These are phyloP conservation scores for Prunus yedoensis DNA, from an alignment of 331 rosid species.

Conservation along the genomic window DNA sequence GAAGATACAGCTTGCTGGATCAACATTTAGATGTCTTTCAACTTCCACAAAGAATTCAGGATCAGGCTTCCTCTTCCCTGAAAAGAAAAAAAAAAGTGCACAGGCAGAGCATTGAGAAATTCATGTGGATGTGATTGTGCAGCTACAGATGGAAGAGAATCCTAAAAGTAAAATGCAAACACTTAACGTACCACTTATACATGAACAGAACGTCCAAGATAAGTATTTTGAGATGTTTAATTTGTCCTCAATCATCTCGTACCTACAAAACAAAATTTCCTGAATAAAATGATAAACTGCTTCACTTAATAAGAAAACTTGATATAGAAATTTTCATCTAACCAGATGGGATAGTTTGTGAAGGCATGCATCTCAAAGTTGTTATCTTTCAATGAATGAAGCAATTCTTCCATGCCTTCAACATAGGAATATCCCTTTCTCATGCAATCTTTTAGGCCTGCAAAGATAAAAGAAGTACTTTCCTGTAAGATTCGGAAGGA, in stretches of 20 bases:
- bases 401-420: conserved; percentile 77
- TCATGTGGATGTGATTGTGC: background rate
- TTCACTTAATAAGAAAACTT: conserved; percentile 24
- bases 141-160: conserved; percentile 8
- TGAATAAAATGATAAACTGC: conserved; percentile 7
- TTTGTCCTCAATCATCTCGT: conserved; percentile 78
- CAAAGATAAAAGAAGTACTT: background rate
- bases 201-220: conserved; percentile 96
- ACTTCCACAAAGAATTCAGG: conserved; percentile 66
- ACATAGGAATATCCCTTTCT: conserved; percentile 67
- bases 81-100: conserved; percentile 8
- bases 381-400: conserved; percentile 55
- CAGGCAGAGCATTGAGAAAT: background rate
- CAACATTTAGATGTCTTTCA: conserved; percentile 64
- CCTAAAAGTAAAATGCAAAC: background rate
- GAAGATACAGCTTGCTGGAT: conserved; percentile 67
- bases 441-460: conserved; percentile 89
- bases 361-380: conserved; percentile 93
- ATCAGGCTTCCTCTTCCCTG: conserved; percentile 96
- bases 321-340: conserved; percentile 21
- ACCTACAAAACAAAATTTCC: conserved; percentile 50
- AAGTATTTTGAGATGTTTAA: conserved; percentile 68
- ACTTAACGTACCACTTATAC: conserved; percentile 46
- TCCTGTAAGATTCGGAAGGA: background rate
- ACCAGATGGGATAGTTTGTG: conserved; percentile 95